Conservation (phyloP, 352 stramenopile species). For the Pythium insidiosum region DNA sequence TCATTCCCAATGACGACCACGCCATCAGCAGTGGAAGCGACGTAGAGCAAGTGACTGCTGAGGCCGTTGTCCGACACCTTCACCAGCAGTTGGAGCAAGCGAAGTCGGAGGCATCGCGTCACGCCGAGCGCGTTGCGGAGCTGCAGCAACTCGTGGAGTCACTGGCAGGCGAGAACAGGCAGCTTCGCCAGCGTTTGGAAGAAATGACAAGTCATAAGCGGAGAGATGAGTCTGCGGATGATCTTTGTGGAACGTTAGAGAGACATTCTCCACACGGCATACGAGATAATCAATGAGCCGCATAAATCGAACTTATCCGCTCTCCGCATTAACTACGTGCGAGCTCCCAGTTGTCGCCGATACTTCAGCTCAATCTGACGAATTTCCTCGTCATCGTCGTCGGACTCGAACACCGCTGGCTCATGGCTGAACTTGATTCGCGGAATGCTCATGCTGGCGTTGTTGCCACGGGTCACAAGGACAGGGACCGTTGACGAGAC, state of each 20-base stretch:
- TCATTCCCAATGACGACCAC: no score
- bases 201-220: no score
- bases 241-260: no score
- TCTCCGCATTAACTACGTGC: no score
- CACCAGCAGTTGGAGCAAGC: constrained; percentile 12
- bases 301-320: no score
- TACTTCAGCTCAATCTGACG: constrained; percentile 76
- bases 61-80: constrained; percentile 26
- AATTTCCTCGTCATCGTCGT: constrained; percentile 72
- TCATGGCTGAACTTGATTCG: constrained; percentile 59
- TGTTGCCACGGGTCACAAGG: no score
- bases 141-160: constrained; percentile 14
- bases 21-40: no score
- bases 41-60: constrained; percentile 18
- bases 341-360: constrained; percentile 1
- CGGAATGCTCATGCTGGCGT: constrained; percentile 51
- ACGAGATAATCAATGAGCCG: no score
- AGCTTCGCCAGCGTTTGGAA: no score
- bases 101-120: background rate
- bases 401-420: constrained; percentile 40
- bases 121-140: constrained; percentile 16
- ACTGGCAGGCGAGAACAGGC: constrained; percentile 14
- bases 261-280: no score
- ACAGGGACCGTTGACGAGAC: no score
- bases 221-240: no score